Base-by-base conservation (phyloP, 2,329 filamentous ascomycete genomes). In the Stemphylium vesicarium region DNA sequence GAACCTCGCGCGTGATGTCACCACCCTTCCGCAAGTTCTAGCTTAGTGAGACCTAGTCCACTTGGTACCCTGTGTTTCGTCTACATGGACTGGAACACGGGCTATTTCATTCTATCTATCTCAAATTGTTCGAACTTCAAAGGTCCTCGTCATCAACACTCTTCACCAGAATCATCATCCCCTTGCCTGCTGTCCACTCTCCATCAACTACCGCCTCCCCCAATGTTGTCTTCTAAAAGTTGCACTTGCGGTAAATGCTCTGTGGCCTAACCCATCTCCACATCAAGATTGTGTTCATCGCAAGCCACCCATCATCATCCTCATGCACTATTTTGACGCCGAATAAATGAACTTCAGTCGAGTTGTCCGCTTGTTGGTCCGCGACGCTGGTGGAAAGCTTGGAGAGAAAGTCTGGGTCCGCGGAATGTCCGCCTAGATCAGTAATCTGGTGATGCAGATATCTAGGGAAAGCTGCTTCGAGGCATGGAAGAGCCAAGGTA, bases 1-100 rank as follows among this genome's bases (percentile, higher is more conserved):
- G 65, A 64, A 33, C 57, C 53, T 59, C 55, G 62, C 65, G 50
- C 44, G 22, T 59, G 62, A 69, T 65, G 66, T 69, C 65, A 70
- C 41, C 18, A 40, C 38, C 15, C 12, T 18, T 32, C 24, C 29
- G 20, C 20, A 20, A 20, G 20, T 20, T 20, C 20, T 20, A 20
- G 20, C 20, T 20, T 20, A 20, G 20, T 20, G 20, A 20, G 20
- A 20, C 20, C 20, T 24, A 24, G 8, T 36, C 13, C 33, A 15
- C 33, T 7, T 15, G 22, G 22, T 24, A 24, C 4, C 22, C 22
- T 24, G 7, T 5, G 7, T 24, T 24, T 8, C 4, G 22, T 7
- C 22, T 24, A 24, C 22, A 7, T 7, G 22, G 22, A 24, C 22
- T 24, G 6, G 22, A 24, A 24, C 22, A 24, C 22, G 6, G 7